Percentiles rank a stretch among this genome's conserved stretches.
phyloP scores from a whole-genome alignment of 768 basidiomycete species.

The Gymnopilus junonius region DNA sequence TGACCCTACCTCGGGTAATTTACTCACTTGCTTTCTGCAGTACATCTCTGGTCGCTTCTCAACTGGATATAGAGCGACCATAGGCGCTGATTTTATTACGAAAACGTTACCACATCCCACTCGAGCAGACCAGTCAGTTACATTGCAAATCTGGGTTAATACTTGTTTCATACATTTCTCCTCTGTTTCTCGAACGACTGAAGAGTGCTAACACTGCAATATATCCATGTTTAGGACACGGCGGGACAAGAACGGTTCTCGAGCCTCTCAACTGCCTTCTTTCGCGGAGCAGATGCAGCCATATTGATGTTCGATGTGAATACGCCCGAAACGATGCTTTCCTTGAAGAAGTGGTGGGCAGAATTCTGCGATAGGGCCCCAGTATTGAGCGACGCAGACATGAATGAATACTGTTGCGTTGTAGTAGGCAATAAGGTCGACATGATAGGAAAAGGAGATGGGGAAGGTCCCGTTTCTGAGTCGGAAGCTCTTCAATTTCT shows the following conservation, averaged over 20 bases:
- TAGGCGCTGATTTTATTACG: constrained; percentile 88
- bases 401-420: constrained; percentile 69
- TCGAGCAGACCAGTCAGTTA: constrained; percentile 57
- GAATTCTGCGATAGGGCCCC: constrained; percentile 75
- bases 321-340: constrained; percentile 58
- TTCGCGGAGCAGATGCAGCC: constrained; percentile 83
- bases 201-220: constrained; percentile 1
- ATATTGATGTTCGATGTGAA: constrained; percentile 85
- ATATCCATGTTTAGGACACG: constrained; percentile 58
- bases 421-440: constrained; percentile 86
- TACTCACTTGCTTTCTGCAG: constrained; percentile 34
- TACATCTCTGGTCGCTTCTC: constrained; percentile 81
- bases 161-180: constrained; percentile 12
- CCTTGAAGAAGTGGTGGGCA: constrained; percentile 76
- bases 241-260: constrained; percentile 91
- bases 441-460: constrained; percentile 34
- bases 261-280: constrained; percentile 80
- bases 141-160: constrained; percentile 65
- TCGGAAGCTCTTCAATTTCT: constrained; percentile 58
- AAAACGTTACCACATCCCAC: constrained; percentile 71
- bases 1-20: background rate
- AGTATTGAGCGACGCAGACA: constrained; percentile 58
- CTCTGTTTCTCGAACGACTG: background rate
- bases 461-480: constrained; percentile 32
- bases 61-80: constrained; percentile 80